Conservation (phyloP, 2,329 filamentous ascomycete genomes). For the Phyllosticta citriasiana region DNA sequence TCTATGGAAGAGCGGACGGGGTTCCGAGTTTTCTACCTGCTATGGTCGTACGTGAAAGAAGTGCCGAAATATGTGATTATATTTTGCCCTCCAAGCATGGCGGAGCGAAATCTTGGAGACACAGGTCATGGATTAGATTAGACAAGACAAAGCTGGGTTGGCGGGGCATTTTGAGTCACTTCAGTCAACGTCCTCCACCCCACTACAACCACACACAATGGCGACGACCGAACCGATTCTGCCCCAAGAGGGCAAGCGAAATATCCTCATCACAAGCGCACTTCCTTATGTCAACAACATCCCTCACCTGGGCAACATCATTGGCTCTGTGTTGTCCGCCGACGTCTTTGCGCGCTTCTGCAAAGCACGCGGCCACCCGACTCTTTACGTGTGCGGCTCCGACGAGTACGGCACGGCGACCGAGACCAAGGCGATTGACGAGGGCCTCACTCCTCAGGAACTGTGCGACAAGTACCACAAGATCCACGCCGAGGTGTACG, state of each 20-base stretch:
- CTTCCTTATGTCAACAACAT: slow-evolving; percentile 71
- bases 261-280: slow-evolving; percentile 86
- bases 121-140: no score
- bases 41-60: no score
- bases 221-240: slow-evolving; percentile 32
- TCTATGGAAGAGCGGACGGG: no score
- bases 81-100: no score
- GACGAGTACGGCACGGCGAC: slow-evolving; percentile 96
- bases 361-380: slow-evolving; percentile 68
- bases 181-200: background rate
- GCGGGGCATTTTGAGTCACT: no score
- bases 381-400: slow-evolving; percentile 76
- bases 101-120: no score
- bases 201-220: slow-evolving; percentile 9
- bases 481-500: slow-evolving; percentile 81
- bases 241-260: slow-evolving; percentile 54
- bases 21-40: no score
- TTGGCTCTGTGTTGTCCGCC: slow-evolving; percentile 77
- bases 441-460: slow-evolving; percentile 68
- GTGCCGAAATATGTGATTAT: no score
- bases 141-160: no score
- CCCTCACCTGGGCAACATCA: slow-evolving; percentile 78
- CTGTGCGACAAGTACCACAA: slow-evolving; percentile 89
- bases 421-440: slow-evolving; percentile 89
- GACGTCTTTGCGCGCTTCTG: slow-evolving; percentile 70